Base-by-base conservation (phyloP, 805 yeast species). In the Tetrapisispora fleetii region DNA sequence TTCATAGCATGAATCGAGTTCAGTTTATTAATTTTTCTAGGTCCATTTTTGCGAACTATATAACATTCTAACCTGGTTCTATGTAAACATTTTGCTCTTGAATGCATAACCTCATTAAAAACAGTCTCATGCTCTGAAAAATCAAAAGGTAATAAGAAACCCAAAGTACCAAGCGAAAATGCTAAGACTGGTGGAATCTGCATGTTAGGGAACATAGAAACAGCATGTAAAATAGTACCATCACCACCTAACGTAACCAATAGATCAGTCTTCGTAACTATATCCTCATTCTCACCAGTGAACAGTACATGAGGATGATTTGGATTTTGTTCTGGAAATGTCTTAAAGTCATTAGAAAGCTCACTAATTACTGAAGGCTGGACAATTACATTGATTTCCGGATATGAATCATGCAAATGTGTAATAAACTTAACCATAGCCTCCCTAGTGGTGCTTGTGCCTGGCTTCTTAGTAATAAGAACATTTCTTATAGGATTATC, bases 181-280 rank as follows among this genome's bases (percentile, higher is more conserved):
- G 95, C 80, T 45, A 90, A 67, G 0, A 90, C 86, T 0, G 98
- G 98, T 1, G 98, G 98, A 3, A 87, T 93, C 32, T 70, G 72
- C 10, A 73, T 73, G 58, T 80, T 78, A 48, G 83, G 79, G 60
- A 90, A 90, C 57, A 80, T 70, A 5, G 93, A 80, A 0, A 88
- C 91, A 0, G 91, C 95, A 48, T 90, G 76, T 40, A 90, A 65
- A 48, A 88, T 87, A 0, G 97, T 90, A 5, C 98, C 98, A 65
- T 90, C 98, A 18, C 98, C 98, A n/a, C 98, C 98, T 37, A 90
- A 66, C 0, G 96, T 85, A 9, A 90, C 89, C 37, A 90, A 68
- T 40, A 90, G 64, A 60, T 90, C 98, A 0, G 95, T 78, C 56
- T 80, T 85, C 11, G 70, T 57, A 1, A 79, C 74, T 40, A 88